phyloP scores from a whole-genome alignment of 768 basidiomycete genomes.

The Lactarius hengduanensis region DNA sequence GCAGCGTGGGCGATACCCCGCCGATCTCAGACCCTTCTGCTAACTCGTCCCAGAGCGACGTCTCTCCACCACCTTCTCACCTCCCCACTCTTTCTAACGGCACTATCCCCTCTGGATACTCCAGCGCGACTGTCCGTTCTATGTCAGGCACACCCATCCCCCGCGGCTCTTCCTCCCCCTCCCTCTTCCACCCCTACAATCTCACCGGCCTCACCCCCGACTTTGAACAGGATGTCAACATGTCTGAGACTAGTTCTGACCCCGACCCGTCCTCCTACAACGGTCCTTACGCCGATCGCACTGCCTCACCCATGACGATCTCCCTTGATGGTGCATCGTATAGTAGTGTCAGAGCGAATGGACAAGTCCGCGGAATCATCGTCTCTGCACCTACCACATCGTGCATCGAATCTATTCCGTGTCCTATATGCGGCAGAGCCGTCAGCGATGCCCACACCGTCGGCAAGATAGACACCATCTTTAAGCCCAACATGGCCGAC shows the following conservation, averaged over 20 bases:
- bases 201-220: constrained; percentile 11
- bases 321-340: constrained; percentile 23
- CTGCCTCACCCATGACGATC: constrained; percentile 27
- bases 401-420: constrained; percentile 19
- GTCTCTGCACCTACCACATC: constrained; percentile 30
- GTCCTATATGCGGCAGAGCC: constrained; percentile 26
- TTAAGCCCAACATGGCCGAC: constrained; percentile 4
- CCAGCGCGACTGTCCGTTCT: constrained; percentile 21
- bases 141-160: constrained; percentile 21
- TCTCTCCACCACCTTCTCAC: constrained; percentile 5
- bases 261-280: constrained; percentile 4
- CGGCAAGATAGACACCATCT: constrained; percentile 12
- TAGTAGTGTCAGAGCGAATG: constrained; percentile 6
- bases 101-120: constrained; percentile 13
- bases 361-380: constrained; percentile 5
- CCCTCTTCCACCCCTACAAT: constrained; percentile 21
- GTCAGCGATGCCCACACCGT: constrained; percentile 20
- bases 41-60: constrained; percentile 21
- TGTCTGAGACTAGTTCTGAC: constrained; percentile 22
- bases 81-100: constrained; percentile 7
- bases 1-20: constrained; percentile 29
- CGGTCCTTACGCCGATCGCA: constrained; percentile 20
- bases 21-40: constrained; percentile 17
- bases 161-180: constrained; percentile 17
- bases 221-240: constrained; percentile 24